A percentile compares a stretch with the other conserved stretches of the same genome.
These are phyloP conservation scores for Cryphonectria japonica DNA, from an alignment of 2,329 filamentous ascomycete species.

Conservation along the genomic window DNA sequence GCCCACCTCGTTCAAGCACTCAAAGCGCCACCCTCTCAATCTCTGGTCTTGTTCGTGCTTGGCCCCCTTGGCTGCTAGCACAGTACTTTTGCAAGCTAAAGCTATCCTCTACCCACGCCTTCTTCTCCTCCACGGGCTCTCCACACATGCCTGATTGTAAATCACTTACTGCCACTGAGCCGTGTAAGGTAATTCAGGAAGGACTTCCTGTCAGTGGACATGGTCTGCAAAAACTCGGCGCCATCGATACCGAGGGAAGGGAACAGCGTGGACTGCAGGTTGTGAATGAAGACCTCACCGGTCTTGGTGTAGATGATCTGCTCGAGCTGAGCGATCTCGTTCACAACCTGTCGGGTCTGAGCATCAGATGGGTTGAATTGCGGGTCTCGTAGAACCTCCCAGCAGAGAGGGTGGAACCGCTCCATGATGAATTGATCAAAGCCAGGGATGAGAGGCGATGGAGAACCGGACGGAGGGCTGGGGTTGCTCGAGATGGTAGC, in stretches of 20 bases:
- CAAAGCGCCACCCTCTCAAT: neutral
- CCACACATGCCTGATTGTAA: neutral
- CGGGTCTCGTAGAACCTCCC: slow-evolving; percentile 81
- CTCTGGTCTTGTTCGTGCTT: neutral
- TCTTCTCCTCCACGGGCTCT: neutral
- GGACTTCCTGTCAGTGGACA: slow-evolving; percentile 65
- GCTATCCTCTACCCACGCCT: no score
- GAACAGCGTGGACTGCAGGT: slow-evolving; percentile 67
- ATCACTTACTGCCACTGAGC: slow-evolving; percentile 36
- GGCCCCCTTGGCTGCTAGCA: neutral
- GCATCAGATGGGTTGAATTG: slow-evolving; percentile 84
- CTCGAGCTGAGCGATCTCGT: slow-evolving; percentile 85
- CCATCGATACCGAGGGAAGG: slow-evolving; percentile 67
- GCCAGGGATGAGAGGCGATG: slow-evolving; percentile 71
- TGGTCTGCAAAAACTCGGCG: slow-evolving; percentile 59
- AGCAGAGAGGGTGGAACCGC: slow-evolving; percentile 85
- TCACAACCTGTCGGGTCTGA: slow-evolving; percentile 84
- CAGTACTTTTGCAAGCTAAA: neutral
- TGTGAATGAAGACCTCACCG: slow-evolving; percentile 76
- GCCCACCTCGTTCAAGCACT: neutral
- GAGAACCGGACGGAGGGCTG: slow-evolving; percentile 52
- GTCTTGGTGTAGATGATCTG: slow-evolving; percentile 91
- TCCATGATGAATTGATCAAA: slow-evolving; percentile 92
- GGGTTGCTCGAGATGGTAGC: slow-evolving; percentile 59
- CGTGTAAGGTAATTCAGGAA: slow-evolving; percentile 66